A percentile compares a stretch with the other conserved stretches of the same genome.
Evolutionary conservation across 169 alveolate species (phyloP).

Genomic region (Plasmodium sp.): DNA sequence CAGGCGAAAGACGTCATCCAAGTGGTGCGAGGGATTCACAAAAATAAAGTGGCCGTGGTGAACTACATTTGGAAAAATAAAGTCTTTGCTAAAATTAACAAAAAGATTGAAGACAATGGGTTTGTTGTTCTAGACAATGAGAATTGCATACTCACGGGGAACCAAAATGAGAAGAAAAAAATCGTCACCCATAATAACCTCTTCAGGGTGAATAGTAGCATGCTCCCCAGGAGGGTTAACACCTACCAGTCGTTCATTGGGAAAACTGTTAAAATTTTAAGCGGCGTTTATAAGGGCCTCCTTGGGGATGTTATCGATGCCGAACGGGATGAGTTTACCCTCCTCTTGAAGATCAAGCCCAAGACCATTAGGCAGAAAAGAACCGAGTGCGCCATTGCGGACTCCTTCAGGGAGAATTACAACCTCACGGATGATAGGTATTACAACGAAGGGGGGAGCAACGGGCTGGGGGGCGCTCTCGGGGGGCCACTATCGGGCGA

Average conservation of each 20-base stretch:
- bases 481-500: background rate
- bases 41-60: conserved; percentile 79
- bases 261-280: conserved; percentile 83
- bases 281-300: conserved; percentile 85
- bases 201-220: conserved; percentile 34
- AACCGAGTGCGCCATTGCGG: conserved; percentile 78
- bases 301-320: conserved; percentile 84
- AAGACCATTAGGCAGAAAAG: conserved; percentile 82
- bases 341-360: conserved; percentile 84
- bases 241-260: conserved; percentile 78
- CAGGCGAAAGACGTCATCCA: conserved; percentile 77
- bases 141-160: conserved; percentile 40
- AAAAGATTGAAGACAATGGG: conserved; percentile 74
- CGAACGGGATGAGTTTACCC: conserved; percentile 83
- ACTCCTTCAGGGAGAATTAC: conserved; percentile 19
- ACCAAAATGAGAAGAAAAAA: conserved; percentile 43
- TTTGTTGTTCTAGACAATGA: conserved; percentile 64
- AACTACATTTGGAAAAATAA: conserved; percentile 82
- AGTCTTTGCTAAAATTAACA: conserved; percentile 78
- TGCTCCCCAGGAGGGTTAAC: background rate
- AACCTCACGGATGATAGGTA: conserved; percentile 13
- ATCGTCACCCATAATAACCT: conserved; percentile 34
- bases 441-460: background rate
- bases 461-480: background rate
- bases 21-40: conserved; percentile 79